Conservation (phyloP, 2,329 filamentous ascomycete species). For the Nannizzia gypsea region DNA sequence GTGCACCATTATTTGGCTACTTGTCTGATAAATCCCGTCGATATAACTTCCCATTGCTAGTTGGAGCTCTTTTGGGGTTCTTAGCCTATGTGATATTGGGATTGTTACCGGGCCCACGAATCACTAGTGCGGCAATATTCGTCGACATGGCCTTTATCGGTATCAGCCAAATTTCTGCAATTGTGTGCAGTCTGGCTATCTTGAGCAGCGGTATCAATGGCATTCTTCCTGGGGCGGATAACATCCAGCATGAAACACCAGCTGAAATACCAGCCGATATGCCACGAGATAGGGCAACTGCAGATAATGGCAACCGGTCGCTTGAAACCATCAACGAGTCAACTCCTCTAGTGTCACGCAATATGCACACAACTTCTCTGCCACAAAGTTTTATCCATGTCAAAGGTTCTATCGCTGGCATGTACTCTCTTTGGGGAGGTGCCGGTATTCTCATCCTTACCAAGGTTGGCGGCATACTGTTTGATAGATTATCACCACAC, state of each 20-base stretch:
- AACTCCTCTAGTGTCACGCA: conserved; percentile 22
- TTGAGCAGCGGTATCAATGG: conserved; percentile 67
- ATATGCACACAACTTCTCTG: background rate
- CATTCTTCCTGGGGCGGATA: conserved; percentile 9
- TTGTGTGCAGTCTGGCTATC: conserved; percentile 87
- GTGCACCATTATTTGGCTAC: conserved; percentile 78
- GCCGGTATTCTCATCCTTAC: conserved; percentile 82
- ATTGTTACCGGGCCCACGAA: conserved; percentile 64
- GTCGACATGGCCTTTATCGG: conserved; percentile 69
- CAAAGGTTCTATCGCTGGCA: conserved; percentile 87
- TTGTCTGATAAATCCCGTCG: conserved; percentile 56
- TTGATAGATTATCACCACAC: conserved; percentile 60
- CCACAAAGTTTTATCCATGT: conserved; percentile 42
- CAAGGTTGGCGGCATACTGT: conserved; percentile 77
- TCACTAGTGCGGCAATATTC: conserved; percentile 57
- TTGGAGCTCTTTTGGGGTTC: conserved; percentile 61
- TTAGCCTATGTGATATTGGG: conserved; percentile 68
- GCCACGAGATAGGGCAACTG: background rate
- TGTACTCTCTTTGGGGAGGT: conserved; percentile 85
- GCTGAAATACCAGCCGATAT: background rate
- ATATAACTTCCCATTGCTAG: conserved; percentile 62
- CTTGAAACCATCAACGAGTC: conserved; percentile 15
- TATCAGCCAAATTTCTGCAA: conserved; percentile 88
- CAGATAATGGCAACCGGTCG: background rate
- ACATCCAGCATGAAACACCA: background rate